These are phyloP conservation scores for Colletotrichum sansevieriae DNA, from an alignment of 2,329 filamentous ascomycete genomes.

Conservation along the genomic window DNA sequence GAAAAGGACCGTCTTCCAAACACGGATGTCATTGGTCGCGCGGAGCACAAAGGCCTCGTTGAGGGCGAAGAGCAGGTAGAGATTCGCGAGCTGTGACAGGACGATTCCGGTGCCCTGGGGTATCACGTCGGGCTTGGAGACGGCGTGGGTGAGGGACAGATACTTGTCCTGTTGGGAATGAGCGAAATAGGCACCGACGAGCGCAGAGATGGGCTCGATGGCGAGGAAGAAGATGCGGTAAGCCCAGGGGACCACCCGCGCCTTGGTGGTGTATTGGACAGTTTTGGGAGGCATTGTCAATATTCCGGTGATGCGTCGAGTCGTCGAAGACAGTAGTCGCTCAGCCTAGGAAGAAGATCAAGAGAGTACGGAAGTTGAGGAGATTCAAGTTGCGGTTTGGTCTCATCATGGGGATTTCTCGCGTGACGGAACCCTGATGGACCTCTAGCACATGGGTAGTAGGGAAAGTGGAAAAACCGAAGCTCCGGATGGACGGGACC, in stretches of 20 bases:
- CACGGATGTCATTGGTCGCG: slow-evolving; percentile 73
- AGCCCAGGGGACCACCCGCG: slow-evolving; percentile 66
- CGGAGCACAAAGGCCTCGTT: slow-evolving; percentile 84
- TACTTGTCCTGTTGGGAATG: slow-evolving; percentile 68
- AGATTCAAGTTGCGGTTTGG: slow-evolving; percentile 27
- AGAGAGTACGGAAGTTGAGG: background rate
- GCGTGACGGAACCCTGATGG: slow-evolving; percentile 40
- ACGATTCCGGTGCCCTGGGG: slow-evolving; percentile 74
- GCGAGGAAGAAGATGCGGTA: slow-evolving; percentile 83
- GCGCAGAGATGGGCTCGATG: slow-evolving; percentile 72
- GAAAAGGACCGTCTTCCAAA: slow-evolving; percentile 78
- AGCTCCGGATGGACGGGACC: slow-evolving; percentile 13
- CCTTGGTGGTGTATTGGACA: slow-evolving; percentile 41
- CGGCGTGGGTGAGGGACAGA: slow-evolving; percentile 72
- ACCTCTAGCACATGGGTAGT: background rate
- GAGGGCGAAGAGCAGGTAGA: slow-evolving; percentile 82
- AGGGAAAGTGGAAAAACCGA: slow-evolving; percentile 33
- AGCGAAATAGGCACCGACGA: slow-evolving; percentile 65
- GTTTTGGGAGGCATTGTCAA: slow-evolving; percentile 43
- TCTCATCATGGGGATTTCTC: slow-evolving; percentile 34
- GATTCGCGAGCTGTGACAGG: slow-evolving; percentile 81
- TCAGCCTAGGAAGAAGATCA: background rate
- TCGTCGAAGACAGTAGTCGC: background rate
- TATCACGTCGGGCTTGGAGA: slow-evolving; percentile 62
- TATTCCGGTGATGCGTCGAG: background rate